phyloP scores from a whole-genome alignment of 75 land plant genomes.

The Larix kaempferi region DNA sequence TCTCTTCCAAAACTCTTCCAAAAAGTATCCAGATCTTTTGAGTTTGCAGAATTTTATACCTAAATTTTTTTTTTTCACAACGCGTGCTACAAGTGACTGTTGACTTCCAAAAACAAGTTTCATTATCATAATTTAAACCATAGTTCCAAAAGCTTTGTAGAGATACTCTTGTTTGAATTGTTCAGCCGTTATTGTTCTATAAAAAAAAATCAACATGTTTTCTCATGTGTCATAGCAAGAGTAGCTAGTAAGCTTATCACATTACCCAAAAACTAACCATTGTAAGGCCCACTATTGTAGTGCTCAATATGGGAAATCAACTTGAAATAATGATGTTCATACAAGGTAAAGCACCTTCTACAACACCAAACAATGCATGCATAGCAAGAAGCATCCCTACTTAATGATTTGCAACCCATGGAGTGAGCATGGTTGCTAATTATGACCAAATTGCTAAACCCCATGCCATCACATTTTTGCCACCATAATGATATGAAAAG shows the following conservation, averaged over 20 bases:
- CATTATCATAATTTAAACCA: too few relatives aligned
- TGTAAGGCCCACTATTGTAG: conserved; percentile 82
- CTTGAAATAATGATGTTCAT: conserved; percentile 87
- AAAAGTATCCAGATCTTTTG: too few relatives aligned
- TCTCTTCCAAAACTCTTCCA: too few relatives aligned
- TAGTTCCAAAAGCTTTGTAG: too few relatives aligned
- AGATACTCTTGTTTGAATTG: too few relatives aligned
- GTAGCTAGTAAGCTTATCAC: conserved; percentile 75
- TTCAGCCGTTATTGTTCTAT: too few relatives aligned
- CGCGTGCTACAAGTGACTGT: too few relatives aligned
- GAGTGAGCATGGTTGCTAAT: conserved; percentile 82
- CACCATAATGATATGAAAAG: conserved; percentile 87
- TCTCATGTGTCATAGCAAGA: conserved; percentile 56
- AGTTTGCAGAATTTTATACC: too few relatives aligned
- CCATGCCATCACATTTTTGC: conserved; percentile 82
- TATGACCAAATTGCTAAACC: conserved; percentile 88
- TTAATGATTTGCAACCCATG: conserved; percentile 89
- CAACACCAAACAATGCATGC: conserved; percentile 86
- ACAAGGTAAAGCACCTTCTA: conserved; percentile 93
- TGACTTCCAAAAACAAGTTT: too few relatives aligned
- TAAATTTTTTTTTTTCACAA: too few relatives aligned
- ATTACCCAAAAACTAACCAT: conserved; percentile 97
- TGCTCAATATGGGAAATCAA: conserved; percentile 87
- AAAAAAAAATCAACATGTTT: too few relatives aligned
- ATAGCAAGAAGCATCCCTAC: conserved; percentile 60